Conservation (phyloP, 352 stramenopile species). For the Elongisporangium prolatum region DNA sequence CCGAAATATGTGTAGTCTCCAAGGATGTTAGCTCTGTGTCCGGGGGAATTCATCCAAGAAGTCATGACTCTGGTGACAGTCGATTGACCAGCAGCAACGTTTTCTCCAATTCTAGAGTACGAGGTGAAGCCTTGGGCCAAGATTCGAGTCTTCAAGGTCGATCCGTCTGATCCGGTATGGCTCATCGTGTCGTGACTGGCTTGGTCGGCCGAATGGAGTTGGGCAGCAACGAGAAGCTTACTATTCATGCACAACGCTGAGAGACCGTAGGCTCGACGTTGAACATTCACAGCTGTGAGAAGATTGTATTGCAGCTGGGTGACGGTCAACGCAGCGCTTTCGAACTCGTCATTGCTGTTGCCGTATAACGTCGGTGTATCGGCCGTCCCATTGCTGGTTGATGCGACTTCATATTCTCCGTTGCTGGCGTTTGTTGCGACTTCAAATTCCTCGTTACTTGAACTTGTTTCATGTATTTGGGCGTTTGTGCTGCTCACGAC, state of each 20-base stretch:
- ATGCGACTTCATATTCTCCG: too few species aligned
- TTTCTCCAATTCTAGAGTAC: constrained; percentile 27
- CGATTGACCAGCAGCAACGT: constrained; percentile 43
- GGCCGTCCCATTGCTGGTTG: too few species aligned
- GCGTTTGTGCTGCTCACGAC: too few species aligned
- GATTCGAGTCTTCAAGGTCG: constrained; percentile 32
- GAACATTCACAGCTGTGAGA: background rate
- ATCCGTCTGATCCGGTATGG: constrained; percentile 36
- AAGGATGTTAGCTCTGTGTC: constrained; percentile 47
- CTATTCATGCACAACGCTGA: constrained; percentile 31
- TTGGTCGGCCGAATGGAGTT: constrained; percentile 39
- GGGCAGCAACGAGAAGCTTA: constrained; percentile 28
- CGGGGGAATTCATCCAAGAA: constrained; percentile 47
- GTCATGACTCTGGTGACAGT: constrained; percentile 36
- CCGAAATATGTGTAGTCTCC: constrained; percentile 21
- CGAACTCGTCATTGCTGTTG: background rate
- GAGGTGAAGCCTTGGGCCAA: constrained; percentile 26
- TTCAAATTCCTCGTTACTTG: too few species aligned
- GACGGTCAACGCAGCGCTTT: background rate
- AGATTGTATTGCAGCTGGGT: background rate
- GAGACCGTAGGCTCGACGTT: constrained; percentile 12
- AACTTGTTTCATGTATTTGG: too few species aligned
- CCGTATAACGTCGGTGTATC: background rate
- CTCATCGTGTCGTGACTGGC: constrained; percentile 36
- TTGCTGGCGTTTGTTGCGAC: too few species aligned